These are phyloP conservation scores for Balamuthia mandrillaris DNA, from an alignment of 208 protist genomes.

Conservation along the genomic window DNA sequence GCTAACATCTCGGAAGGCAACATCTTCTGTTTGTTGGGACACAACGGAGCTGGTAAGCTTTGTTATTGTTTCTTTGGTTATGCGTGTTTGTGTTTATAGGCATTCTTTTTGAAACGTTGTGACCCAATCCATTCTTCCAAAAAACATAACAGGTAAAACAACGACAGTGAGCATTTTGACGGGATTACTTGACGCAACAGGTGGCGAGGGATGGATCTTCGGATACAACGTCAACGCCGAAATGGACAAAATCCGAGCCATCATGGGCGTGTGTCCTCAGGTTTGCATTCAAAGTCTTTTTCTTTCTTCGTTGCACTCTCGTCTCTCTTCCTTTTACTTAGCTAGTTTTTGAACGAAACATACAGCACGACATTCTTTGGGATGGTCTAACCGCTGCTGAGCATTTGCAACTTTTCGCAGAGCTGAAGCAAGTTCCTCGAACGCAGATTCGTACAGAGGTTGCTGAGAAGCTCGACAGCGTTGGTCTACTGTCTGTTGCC, in stretches of 20 bases:
- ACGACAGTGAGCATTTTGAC: neutral
- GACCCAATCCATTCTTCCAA: no score
- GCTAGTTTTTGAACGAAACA: neutral
- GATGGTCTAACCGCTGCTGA: constrained; percentile 35
- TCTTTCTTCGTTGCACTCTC: neutral
- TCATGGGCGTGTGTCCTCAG: constrained; percentile 38
- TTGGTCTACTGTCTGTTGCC: neutral
- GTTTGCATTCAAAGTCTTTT: neutral
- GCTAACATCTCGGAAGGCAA: constrained; percentile 48
- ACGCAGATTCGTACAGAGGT: neutral
- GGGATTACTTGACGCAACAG: neutral
- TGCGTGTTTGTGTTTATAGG: neutral
- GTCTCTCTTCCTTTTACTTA: neutral
- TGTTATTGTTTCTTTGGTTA: neutral
- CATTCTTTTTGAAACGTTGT: no score
- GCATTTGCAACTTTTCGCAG: constrained; percentile 39
- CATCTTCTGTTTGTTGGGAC: constrained; percentile 64
- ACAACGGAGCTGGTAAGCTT: constrained; percentile 74
- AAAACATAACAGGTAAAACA: neutral
- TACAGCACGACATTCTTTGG: constrained; percentile 48
- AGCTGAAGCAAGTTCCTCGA: neutral
- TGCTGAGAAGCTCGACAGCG: constrained; percentile 18
- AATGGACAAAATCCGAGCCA: constrained; percentile 6
- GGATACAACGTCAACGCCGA: neutral
- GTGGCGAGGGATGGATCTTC: constrained; percentile 2